Conservation (phyloP, 768 basidiomycete genomes). For the Psilocybe cyanescens region DNA sequence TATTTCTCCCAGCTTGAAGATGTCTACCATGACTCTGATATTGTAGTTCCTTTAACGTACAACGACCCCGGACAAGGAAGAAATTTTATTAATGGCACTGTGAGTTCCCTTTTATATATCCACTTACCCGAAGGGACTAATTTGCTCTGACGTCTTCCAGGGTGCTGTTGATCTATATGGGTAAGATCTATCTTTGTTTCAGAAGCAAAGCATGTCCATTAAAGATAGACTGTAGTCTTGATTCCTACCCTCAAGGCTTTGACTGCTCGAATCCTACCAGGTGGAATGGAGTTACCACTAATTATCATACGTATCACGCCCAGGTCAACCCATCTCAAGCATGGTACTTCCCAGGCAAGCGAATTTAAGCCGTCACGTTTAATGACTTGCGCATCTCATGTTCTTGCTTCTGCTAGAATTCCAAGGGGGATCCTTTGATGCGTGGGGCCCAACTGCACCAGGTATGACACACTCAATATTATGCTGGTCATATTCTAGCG, state of each 20-base stretch:
- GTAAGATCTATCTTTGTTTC: slow-evolving; percentile 30
- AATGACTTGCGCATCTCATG: not conserved
- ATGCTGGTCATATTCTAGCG: not conserved
- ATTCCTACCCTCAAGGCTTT: slow-evolving; percentile 78
- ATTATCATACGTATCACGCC: slow-evolving; percentile 68
- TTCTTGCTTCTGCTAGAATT: slow-evolving; percentile 40
- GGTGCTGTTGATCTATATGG: slow-evolving; percentile 81
- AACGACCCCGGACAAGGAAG: slow-evolving; percentile 64
- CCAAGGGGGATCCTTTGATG: slow-evolving; percentile 80
- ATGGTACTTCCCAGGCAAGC: slow-evolving; percentile 69
- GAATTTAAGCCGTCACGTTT: slow-evolving; percentile 10
- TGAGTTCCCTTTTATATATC: slow-evolving; percentile 28
- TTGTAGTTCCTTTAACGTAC: slow-evolving; percentile 75
- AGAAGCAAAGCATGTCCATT: not conserved
- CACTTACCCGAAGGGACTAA: not conserved
- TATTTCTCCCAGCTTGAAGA: slow-evolving; percentile 69
- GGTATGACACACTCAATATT: slow-evolving; percentile 35
- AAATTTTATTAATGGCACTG: slow-evolving; percentile 76
- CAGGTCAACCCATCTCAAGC: slow-evolving; percentile 56
- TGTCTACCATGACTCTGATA: slow-evolving; percentile 55
- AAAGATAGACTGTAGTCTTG: slow-evolving; percentile 41
- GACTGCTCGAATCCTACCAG: slow-evolving; percentile 75
- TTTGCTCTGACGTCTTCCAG: slow-evolving; percentile 27
- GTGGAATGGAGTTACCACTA: slow-evolving; percentile 68
- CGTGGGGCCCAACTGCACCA: slow-evolving; percentile 79